Conservation (phyloP, 73 alveolate species). For the Breviolum minutum region DNA sequence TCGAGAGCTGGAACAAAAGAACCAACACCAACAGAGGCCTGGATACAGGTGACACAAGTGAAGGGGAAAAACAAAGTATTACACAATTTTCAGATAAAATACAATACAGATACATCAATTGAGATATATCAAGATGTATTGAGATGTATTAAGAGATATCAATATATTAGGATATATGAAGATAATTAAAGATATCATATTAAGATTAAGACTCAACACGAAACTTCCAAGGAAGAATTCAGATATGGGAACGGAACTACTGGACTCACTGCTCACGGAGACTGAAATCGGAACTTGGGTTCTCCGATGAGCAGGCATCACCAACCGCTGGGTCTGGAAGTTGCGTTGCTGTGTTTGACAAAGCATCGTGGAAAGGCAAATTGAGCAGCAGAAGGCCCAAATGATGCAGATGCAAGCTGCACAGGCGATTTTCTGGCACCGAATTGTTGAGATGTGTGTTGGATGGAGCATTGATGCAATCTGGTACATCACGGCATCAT, state of each 20-base stretch:
- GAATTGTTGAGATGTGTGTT: not conserved
- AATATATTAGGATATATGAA: not conserved
- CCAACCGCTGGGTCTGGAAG: not conserved
- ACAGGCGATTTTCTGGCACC: constrained; percentile 2
- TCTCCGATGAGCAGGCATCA: not conserved
- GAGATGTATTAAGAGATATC: not conserved
- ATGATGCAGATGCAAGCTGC: constrained; percentile 52
- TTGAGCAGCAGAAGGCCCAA: constrained; percentile 43
- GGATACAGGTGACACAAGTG: not conserved
- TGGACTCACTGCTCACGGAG: too few species aligned
- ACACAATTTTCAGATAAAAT: not conserved
- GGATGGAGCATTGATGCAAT: too few species aligned
- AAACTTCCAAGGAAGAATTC: too few species aligned
- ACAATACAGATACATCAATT: not conserved
- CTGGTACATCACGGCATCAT: too few species aligned
- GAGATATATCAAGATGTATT: not conserved
- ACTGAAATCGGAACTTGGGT: too few species aligned
- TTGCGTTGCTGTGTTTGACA: not conserved
- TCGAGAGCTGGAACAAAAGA: constrained; percentile 1
- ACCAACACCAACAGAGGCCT: constrained; percentile 41
- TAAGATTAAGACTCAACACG: too few species aligned
- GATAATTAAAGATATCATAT: not conserved
- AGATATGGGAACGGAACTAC: too few species aligned
- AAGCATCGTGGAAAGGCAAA: not conserved
- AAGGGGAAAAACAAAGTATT: not conserved